Percentiles rank a stretch among this genome's conserved stretches.
Evolutionary conservation across 139 green algal species (phyloP).

Genomic region (Yamagishiella unicocca): DNA sequence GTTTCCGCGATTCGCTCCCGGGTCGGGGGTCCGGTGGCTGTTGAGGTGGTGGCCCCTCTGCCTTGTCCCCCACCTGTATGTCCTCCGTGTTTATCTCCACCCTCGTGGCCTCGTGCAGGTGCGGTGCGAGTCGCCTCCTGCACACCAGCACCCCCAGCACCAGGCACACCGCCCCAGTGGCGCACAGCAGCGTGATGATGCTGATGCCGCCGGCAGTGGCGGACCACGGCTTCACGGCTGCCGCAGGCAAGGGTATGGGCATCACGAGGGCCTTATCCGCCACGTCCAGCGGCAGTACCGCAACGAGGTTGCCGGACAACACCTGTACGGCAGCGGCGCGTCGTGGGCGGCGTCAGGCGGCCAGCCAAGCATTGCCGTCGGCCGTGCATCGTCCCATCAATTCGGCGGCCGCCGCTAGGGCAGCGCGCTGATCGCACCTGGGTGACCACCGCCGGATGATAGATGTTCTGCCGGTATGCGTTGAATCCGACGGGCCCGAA

Average conservation of each 20-base stretch:
- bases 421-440: too few relatives aligned
- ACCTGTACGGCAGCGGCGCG: conserved; percentile 12
- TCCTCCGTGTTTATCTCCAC: background rate
- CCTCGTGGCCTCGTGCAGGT: background rate
- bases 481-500: conserved; percentile 31
- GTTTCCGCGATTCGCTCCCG: too few relatives aligned
- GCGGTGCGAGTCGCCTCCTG: background rate
- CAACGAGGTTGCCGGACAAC: background rate
- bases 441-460: background rate
- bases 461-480: conserved; percentile 19
- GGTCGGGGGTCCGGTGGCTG: too few relatives aligned
- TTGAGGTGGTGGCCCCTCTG: too few relatives aligned
- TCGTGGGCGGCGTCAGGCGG: too few relatives aligned
- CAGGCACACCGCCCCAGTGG: background rate
- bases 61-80: conserved; percentile 32
- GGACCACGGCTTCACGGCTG: background rate
- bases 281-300: conserved; percentile 32
- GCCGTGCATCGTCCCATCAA: too few relatives aligned
- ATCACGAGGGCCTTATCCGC: conserved; percentile 21
- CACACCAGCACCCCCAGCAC: background rate
- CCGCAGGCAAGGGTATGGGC: background rate
- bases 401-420: too few relatives aligned
- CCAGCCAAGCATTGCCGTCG: too few relatives aligned
- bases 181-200: background rate
- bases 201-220: background rate